Evolutionary conservation across 2,329 filamentous ascomycete genomes (phyloP), one percentile per base, ranked within the genome.

Genomic region (Cryphonectria naterciae): DNA sequence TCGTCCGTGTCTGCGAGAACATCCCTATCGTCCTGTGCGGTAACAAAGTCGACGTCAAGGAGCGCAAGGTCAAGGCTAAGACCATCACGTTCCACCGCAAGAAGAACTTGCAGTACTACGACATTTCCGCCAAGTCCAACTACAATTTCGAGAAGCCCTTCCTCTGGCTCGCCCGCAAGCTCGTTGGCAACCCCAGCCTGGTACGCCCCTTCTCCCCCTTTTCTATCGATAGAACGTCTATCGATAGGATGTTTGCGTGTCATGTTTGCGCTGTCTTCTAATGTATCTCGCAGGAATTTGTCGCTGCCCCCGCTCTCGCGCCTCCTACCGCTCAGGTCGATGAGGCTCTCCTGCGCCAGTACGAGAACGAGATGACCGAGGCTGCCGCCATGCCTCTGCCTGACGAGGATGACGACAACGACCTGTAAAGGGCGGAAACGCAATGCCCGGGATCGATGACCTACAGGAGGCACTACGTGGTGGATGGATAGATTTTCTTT

Each of bases 91-190:
- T 99, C 93, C 96, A 99, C 90, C 94, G 96, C 86, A 99, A 99
- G 93, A 99, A 99, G 92, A 99, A 98, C 87, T 92, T 99, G 68
- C 96, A 99, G 87, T 99, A 98, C 91, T 99, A 99, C 89, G 96
- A 98, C 79, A 98, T 98, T 83, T 98, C 94, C 58, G 96, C 96
- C 85, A 99, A 98, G 89, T 98, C 95, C 81, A 98, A 98, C 90
- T 98, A 99, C 88, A 98, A 98, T 91, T 98, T 98, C 85, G 95
- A 98, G 92, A 99, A 98, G 91, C 95, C 95, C 75, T 98, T 99
- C 93, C 92, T 98, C 79, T 98, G 96, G 96, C 92, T 99, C 79
- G 95, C 95, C 78, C 92, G 96, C 84, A 99, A 99, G 91, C 91
- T 99, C 72, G 95, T 97, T 78, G 96, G 95, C 84, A 98, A 98